Percentiles rank a stretch among this genome's conserved stretches.
These are phyloP conservation scores for Quercus tomentella DNA, from an alignment of 331 rosid genomes.

Conservation along the genomic window DNA sequence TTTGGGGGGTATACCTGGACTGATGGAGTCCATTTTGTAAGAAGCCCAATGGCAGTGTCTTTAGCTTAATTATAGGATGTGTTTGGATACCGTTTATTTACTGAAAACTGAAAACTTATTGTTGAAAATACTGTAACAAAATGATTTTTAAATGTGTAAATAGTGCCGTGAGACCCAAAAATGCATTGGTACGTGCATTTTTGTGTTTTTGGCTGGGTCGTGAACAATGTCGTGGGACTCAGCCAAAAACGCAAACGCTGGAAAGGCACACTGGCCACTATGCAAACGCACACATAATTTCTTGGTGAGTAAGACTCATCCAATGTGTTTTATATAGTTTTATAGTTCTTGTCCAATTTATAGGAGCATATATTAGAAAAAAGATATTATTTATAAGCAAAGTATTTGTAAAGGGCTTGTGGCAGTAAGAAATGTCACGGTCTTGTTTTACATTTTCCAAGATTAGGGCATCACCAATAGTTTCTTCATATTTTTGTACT, in stretches of 20 bases:
- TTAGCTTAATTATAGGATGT: not conserved
- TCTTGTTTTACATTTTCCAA: no score
- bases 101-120: no score
- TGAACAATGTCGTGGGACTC: rapidly evolving
- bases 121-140: rapidly evolving
- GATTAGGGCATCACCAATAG: no score
- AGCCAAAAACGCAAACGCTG: no score
- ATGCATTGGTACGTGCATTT: rapidly evolving
- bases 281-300: no score
- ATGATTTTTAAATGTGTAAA: rapidly evolving
- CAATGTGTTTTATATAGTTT: not conserved
- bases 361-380: no score
- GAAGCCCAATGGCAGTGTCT: constrained; percentile 80
- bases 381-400: no score
- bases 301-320: not conserved
- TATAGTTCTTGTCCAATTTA: no score
- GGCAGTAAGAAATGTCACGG: no score
- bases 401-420: no score
- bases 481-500: no score
- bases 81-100: no score
- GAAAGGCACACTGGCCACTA: rapidly evolving
- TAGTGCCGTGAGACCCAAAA: rapidly evolving
- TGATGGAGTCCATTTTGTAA: constrained; percentile 36
- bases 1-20: constrained; percentile 90
- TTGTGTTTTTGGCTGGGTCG: rapidly evolving